A percentile compares a stretch with the other conserved stretches of the same genome.
Conservation (phyloP, 2,329 filamentous ascomycete genomes). For the Claviceps sp. region DNA sequence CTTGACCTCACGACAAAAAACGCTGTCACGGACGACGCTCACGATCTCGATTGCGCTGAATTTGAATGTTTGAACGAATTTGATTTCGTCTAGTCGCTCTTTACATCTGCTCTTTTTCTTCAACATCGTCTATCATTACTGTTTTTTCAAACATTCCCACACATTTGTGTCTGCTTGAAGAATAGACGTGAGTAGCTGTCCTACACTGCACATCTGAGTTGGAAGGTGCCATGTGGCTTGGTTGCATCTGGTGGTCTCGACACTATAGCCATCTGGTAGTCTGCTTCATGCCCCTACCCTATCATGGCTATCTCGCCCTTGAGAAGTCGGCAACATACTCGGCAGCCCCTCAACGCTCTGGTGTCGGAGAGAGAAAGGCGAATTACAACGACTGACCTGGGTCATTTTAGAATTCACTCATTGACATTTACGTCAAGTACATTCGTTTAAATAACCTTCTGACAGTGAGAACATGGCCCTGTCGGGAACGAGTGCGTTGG, state of each 20-base stretch:
- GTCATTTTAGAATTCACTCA: conserved; percentile 26
- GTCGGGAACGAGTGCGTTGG: neutral
- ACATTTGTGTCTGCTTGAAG: conserved; percentile 3
- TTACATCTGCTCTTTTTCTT: conserved; percentile 16
- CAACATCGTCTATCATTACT: neutral
- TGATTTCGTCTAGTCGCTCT: conserved; percentile 33
- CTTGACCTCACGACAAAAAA: conserved; percentile 8
- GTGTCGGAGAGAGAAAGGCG: neutral
- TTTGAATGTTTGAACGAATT: conserved; percentile 12
- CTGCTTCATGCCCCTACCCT: neutral
- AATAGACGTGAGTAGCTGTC: conserved; percentile 9
- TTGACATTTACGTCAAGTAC: conserved; percentile 45
- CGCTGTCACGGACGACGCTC: conserved; percentile 12
- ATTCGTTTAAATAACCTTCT: conserved; percentile 40
- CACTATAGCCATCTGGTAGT: neutral
- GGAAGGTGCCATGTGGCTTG: neutral
- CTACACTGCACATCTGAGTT: neutral
- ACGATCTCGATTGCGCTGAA: conserved; percentile 14
- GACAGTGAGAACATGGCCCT: conserved; percentile 23
- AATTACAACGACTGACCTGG: conserved; percentile 6
- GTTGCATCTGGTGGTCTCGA: neutral
- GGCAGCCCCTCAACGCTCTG: neutral
- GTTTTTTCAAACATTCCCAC: conserved; percentile 6
- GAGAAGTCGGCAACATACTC: neutral
- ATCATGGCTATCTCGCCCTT: neutral